These are phyloP conservation scores for Colletotrichum chlorophyti DNA, from an alignment of 2,329 filamentous ascomycete species.

Conservation along the genomic window DNA sequence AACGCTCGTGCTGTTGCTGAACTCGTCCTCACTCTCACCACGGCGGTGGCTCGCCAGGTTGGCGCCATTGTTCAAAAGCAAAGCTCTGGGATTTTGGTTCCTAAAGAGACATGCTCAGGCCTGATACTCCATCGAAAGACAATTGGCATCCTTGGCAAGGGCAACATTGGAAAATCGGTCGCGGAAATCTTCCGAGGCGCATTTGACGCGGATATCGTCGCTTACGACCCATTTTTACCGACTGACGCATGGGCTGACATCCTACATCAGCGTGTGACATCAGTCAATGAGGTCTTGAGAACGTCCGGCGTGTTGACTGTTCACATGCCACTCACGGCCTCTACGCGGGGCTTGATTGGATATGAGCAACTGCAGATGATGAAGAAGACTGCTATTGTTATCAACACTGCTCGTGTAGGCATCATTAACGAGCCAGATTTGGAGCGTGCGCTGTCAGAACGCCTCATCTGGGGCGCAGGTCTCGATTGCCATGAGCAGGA, in stretches of 20 bases:
- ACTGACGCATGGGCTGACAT: constrained; percentile 41
- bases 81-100: constrained; percentile 35
- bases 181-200: constrained; percentile 44
- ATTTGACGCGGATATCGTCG: constrained; percentile 41
- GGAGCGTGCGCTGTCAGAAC: constrained; percentile 37
- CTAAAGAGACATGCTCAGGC: constrained; percentile 49
- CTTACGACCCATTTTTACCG: constrained; percentile 44
- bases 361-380: constrained; percentile 40
- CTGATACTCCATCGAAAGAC: constrained; percentile 42
- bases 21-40: constrained; percentile 42
- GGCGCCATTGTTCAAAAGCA: constrained; percentile 39
- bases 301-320: constrained; percentile 43
- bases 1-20: constrained; percentile 51
- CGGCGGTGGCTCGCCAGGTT: constrained; percentile 42
- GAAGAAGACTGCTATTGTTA: constrained; percentile 46
- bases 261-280: constrained; percentile 37
- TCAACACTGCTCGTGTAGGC: constrained; percentile 47
- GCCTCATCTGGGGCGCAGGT: constrained; percentile 46
- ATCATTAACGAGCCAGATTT: constrained; percentile 47
- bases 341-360: constrained; percentile 40
- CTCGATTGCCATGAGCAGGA: constrained; percentile 48
- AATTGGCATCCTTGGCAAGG: constrained; percentile 47
- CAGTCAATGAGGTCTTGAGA: constrained; percentile 40
- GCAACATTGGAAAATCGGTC: constrained; percentile 44
- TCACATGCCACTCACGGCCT: constrained; percentile 43